Base-by-base conservation (phyloP, 1,284 basidiomycete species). In the Athelia psychrophila region DNA sequence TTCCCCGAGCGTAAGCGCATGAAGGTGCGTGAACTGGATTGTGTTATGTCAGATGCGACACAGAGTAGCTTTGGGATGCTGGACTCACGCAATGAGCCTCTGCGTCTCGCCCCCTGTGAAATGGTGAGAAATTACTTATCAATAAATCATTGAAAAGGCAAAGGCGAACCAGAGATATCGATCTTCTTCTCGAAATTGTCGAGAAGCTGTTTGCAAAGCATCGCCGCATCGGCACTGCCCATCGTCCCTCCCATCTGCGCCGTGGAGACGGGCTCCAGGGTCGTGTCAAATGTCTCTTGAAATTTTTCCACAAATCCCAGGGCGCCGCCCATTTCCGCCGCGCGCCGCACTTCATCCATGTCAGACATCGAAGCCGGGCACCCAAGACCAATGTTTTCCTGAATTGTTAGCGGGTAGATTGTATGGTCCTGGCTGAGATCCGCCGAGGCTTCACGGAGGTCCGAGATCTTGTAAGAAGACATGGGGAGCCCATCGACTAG, bases 11-110 rank as follows among this genome's bases (percentile, higher is more conserved):
- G 58, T 20, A 72, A 51, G 16, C 69, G 62, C 61, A 73, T 71
- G 52, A 78, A 77, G 5, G 71, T 64, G 1, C 74, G 68, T 4
- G 72, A 66, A 8, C 74, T 76, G 50, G n/a, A n/a, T n/a, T n/a
- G n/a, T n/a, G n/a, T n/a, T n/a, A n/a, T n/a, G 23, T 23, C 10
- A 47, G 47, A 12, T n/a, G 13, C 35, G 36, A 25, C 48, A 25
- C 25, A 19, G 22, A 45, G 36, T 35, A 10, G 33, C 12, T 49
- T 27, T 44, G 25, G 20, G 8, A 18, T 51, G 48, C 12, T 44
- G 16, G n/a, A 67, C 78, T 53, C 57, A 79, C 78, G 72, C 73
- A 12, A 75, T 68, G 3, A 81, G 56, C 4, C 75, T 66, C 54
- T 80, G 79, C 49, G 62, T 67, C 58, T 80, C 75, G 1, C 75